phyloP scores from a whole-genome alignment of 345 rosid species.

The Citrus hindsii region DNA sequence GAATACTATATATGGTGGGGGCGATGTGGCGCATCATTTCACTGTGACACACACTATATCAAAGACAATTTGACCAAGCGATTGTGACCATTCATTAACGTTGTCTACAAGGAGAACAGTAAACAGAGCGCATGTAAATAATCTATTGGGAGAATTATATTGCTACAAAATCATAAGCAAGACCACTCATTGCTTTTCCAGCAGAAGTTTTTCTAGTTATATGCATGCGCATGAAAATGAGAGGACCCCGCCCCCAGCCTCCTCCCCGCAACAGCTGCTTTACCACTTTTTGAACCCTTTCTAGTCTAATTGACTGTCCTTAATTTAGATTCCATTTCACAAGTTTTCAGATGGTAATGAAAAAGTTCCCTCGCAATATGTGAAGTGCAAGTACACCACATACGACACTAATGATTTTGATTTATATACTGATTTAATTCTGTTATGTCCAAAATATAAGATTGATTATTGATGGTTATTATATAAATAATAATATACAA shows the following conservation, averaged over 20 bases:
- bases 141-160: neutral
- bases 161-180: conserved; percentile 1
- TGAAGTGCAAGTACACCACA: neutral
- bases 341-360: conserved; percentile 2
- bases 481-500: too few species aligned
- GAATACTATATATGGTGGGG: conserved; percentile 6
- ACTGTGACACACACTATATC: conserved; percentile 1
- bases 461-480: too few species aligned
- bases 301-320: conserved; percentile 4
- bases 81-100: conserved; percentile 20
- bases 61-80: conserved; percentile 16
- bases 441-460: neutral
- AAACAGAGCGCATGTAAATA: conserved; percentile 1
- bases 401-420: neutral
- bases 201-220: conserved; percentile 20
- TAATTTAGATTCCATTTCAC: conserved; percentile 21
- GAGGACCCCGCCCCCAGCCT: conserved; percentile 22
- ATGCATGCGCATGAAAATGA: conserved; percentile 21
- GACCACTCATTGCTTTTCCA: conserved; percentile 5
- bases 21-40: conserved; percentile 17
- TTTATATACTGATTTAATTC: neutral
- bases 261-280: too few species aligned
- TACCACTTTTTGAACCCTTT: conserved; percentile 1
- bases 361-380: neutral
- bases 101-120: conserved; percentile 1